phyloP scores from a whole-genome alignment of 495 filamentous ascomycete genomes.

The Neurospora sp. region DNA sequence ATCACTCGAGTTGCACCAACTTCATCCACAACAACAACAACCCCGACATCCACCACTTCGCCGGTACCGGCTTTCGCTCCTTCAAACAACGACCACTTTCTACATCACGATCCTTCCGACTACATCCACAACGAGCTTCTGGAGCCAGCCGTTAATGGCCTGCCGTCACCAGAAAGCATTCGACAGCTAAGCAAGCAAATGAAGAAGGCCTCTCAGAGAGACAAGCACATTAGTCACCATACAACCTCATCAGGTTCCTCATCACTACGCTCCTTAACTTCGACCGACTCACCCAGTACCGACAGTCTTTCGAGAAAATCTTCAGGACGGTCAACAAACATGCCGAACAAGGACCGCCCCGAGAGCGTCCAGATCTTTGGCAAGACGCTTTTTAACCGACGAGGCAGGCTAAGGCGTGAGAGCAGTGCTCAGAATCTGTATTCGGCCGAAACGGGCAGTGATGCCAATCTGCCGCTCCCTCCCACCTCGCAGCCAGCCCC shows the following conservation, averaged over 20 bases:
- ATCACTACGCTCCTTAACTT: constrained; percentile 31
- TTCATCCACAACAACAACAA: constrained; percentile 1
- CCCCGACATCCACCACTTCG: background rate
- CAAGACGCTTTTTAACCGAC: constrained; percentile 40
- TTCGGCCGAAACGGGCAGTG: constrained; percentile 22
- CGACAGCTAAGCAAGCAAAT: constrained; percentile 41
- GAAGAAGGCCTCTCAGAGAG: constrained; percentile 34
- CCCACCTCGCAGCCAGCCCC: constrained; percentile 1
- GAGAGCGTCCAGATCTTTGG: constrained; percentile 46
- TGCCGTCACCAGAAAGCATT: constrained; percentile 44
- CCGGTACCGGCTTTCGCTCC: constrained; percentile 7
- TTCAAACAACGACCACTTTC: background rate
- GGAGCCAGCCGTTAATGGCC: constrained; percentile 41
- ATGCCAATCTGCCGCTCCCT: constrained; percentile 10
- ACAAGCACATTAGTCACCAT: constrained; percentile 34
- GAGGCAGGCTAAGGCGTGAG: constrained; percentile 31
- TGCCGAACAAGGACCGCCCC: constrained; percentile 38
- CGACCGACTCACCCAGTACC: constrained; percentile 21
- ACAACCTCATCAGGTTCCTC: constrained; percentile 39
- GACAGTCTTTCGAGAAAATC: constrained; percentile 36
- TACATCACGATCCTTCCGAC: constrained; percentile 13
- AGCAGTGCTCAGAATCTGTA: constrained; percentile 32
- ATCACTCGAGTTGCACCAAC: constrained; percentile 1
- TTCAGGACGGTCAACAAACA: constrained; percentile 35
- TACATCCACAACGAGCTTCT: constrained; percentile 24